A percentile compares a stretch with the other conserved stretches of the same genome.
Evolutionary conservation across 2,329 filamentous ascomycete species (phyloP).

Genomic region (Hortaea sp.): DNA sequence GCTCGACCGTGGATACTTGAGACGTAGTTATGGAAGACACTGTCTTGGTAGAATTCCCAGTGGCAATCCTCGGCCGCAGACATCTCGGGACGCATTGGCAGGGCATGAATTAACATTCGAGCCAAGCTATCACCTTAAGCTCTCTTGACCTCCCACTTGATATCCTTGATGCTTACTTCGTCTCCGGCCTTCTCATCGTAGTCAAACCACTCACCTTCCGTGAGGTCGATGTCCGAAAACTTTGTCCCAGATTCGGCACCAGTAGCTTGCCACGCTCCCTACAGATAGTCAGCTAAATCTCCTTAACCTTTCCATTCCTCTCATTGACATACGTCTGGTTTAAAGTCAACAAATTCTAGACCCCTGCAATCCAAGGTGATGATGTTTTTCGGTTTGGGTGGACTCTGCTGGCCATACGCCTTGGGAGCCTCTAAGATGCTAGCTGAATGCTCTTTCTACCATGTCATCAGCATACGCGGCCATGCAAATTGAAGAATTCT

Average conservation of each 20-base stretch:
- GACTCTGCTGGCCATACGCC: conserved; percentile 60
- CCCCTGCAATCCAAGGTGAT: conserved; percentile 91
- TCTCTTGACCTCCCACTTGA: conserved; percentile 76
- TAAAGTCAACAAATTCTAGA: conserved; percentile 84
- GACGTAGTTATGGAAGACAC: too few species aligned
- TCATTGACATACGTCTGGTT: conserved; percentile 57
- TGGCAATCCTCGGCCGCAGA: too few species aligned
- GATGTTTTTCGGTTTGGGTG: conserved; percentile 66
- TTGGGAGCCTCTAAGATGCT: conserved; percentile 66
- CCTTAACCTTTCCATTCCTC: conserved; percentile 9
- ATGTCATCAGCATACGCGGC: neutral
- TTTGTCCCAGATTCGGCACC: conserved; percentile 71
- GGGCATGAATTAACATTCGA: neutral
- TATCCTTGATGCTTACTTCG: conserved; percentile 83
- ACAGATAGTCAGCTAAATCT: conserved; percentile 2
- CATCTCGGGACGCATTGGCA: neutral
- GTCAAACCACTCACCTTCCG: conserved; percentile 93
- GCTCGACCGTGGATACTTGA: too few species aligned
- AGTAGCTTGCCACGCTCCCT: conserved; percentile 86
- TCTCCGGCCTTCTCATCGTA: conserved; percentile 91
- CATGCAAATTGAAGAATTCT: neutral
- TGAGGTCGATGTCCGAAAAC: conserved; percentile 71
- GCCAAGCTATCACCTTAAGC: conserved; percentile 33
- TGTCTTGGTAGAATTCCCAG: too few species aligned
- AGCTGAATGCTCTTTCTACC: conserved; percentile 72